Evolutionary conservation across 129 eudicot species (phyloP), one percentile per base, ranked within the genome.

Genomic region (carrot (Daucus carota)): DNA sequence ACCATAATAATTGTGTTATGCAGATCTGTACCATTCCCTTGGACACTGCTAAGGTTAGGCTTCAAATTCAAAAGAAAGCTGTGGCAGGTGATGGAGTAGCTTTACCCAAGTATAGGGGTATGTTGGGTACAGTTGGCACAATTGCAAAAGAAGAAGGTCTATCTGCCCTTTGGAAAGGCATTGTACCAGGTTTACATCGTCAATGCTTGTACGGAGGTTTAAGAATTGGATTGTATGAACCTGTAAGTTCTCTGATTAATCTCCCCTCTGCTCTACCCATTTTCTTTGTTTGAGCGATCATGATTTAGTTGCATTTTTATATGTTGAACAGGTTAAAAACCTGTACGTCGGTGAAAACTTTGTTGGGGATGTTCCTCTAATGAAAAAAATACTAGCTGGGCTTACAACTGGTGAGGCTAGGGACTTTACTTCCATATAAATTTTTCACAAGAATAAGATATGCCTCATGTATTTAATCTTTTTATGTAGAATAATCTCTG

Each of bases 31-130:
- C 97, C 15, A 78, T 91, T 69, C 97, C 97, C 6, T 77, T 91
- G 83, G 95, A 91, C 81, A 89, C 97, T 50, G 97, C 97, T n/a
- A 91, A 89, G 84, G 95, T 91, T 18, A 85, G 97, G 81, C 95
- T 91, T 79, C 97, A 91, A 80, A 78, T 89, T 73, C 95, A 87
- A 69, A 89, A 87, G 85, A 89, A 87, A 82, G 95, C 87, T 41
- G 83, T 87, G 36, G 90, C 79, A 45, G 94, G 88, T 63, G 97
- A 91, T 80, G 91, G 78, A 46, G 32, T 86, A 28, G 83, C 76
- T 26, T 83, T 91, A 79, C 97, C 95, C n/a, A 91, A 91, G 74
- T 91, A 91, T 72, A 77, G 76, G 77, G 97, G 97, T 73, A 81
- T 91, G 90, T 43, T 91, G 70, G 97, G 97, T 54, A 91, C 97